Evolutionary conservation across 495 filamentous ascomycete genomes (phyloP).

Genomic region (Xylaria curta): DNA sequence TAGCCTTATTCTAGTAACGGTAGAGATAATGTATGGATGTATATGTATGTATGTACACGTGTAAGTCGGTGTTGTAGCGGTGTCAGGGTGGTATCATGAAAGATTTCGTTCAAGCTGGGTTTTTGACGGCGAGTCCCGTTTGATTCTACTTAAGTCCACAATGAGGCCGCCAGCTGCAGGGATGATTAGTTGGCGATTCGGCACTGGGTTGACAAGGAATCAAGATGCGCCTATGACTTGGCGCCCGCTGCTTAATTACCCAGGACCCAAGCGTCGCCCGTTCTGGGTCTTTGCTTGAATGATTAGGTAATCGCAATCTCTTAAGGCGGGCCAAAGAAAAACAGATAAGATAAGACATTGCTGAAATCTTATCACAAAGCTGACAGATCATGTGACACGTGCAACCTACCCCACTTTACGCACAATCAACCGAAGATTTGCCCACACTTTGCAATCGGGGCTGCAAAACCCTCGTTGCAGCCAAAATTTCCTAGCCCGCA

Average conservation of each 20-base stretch:
- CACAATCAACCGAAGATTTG: constrained; percentile 28
- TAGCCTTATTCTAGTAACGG: neutral
- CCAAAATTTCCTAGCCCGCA: constrained; percentile 37
- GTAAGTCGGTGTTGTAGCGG: neutral
- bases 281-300: neutral
- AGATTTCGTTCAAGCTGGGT: constrained; percentile 1
- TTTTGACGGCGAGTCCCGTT: constrained; percentile 5
- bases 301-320: constrained; percentile 19
- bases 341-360: neutral
- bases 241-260: constrained; percentile 20
- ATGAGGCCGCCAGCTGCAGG: constrained; percentile 25
- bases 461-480: constrained; percentile 42
- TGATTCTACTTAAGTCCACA: constrained; percentile 6
- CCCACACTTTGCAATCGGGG: constrained; percentile 50
- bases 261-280: neutral
- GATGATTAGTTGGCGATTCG: constrained; percentile 10
- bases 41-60: neutral
- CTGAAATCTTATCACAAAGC: constrained; percentile 11
- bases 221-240: constrained; percentile 32
- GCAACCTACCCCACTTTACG: neutral
- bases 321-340: no score
- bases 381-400: neutral
- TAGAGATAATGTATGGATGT: neutral
- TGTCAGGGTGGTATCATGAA: neutral
- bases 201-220: constrained; percentile 22